Conservation (phyloP, 345 rosid genomes). For the Salix viminalis region DNA sequence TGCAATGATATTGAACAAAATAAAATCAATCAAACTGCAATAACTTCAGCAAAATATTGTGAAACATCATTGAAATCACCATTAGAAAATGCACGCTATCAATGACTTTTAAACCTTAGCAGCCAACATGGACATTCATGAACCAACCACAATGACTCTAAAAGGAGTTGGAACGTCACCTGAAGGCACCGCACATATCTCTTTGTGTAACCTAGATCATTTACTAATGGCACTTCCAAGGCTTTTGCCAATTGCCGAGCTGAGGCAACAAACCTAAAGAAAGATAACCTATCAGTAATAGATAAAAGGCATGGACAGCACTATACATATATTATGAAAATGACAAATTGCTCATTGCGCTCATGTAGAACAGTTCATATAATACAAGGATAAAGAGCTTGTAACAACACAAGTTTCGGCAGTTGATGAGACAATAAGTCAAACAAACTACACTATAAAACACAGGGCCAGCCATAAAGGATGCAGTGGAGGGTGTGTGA, state of each 20-base stretch:
- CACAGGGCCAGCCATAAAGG: background rate
- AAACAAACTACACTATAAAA: background rate
- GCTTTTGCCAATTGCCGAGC: slow-evolving; percentile 98
- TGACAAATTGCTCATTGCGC: background rate
- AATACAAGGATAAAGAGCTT: background rate
- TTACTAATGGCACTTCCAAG: slow-evolving; percentile 92
- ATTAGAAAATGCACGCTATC: background rate
- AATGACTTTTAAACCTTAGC: background rate
- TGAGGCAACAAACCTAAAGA: slow-evolving; percentile 82
- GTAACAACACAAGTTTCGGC: background rate
- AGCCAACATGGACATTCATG: background rate
- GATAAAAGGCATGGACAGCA: background rate
- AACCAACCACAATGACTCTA: background rate
- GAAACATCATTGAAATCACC: background rate
- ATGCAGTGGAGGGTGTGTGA: background rate
- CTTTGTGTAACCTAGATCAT: slow-evolving; percentile 97
- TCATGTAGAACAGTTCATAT: background rate
- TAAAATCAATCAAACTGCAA: background rate
- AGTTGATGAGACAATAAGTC: background rate
- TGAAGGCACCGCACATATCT: slow-evolving; percentile 98
- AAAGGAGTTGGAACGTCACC: slow-evolving; percentile 40
- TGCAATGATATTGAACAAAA: slow-evolving; percentile 25
- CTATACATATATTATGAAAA: background rate
- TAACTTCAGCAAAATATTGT: background rate
- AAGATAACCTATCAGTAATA: slow-evolving; percentile 11